A percentile compares a stretch with the other conserved stretches of the same genome.
These are phyloP conservation scores for Theobroma cacao DNA, from an alignment of 345 rosid species.

Conservation along the genomic window DNA sequence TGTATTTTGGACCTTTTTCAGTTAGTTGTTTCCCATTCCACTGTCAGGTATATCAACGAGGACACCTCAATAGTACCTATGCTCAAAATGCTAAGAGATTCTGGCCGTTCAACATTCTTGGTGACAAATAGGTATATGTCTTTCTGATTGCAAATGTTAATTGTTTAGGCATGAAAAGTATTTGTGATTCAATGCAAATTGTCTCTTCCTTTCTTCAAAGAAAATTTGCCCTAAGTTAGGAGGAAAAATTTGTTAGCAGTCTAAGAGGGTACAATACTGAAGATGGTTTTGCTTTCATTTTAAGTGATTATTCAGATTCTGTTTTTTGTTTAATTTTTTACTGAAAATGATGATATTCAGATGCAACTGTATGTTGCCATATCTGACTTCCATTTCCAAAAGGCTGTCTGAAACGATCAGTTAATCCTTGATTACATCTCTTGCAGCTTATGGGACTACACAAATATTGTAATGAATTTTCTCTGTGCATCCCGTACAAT, in stretches of 20 bases:
- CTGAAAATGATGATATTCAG: neutral
- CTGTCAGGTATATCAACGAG: slow-evolving; percentile 77
- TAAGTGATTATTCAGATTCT: neutral
- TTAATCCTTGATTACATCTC: slow-evolving; percentile 12
- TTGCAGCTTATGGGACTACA: slow-evolving; percentile 98
- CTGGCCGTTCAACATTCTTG: slow-evolving; percentile 91
- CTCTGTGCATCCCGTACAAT: slow-evolving; percentile 56
- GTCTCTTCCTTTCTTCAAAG: neutral
- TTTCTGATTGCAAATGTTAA: neutral
- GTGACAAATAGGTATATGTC: slow-evolving; percentile 85
- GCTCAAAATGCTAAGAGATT: slow-evolving; percentile 87
- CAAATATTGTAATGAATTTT: slow-evolving; percentile 93
- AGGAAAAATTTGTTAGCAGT: neutral
- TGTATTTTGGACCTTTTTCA: neutral
- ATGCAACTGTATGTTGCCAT: neutral
- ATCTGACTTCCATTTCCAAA: neutral
- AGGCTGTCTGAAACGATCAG: neutral
- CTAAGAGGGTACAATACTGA: no score
- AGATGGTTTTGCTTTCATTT: neutral
- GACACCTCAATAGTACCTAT: slow-evolving; percentile 74
- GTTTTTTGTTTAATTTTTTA: neutral
- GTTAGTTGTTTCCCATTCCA: neutral
- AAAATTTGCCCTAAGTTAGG: neutral
- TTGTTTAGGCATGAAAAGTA: neutral
- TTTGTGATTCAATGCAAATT: neutral